Conservation (phyloP, 805 yeast species). For the Metschnikowia matae region DNA sequence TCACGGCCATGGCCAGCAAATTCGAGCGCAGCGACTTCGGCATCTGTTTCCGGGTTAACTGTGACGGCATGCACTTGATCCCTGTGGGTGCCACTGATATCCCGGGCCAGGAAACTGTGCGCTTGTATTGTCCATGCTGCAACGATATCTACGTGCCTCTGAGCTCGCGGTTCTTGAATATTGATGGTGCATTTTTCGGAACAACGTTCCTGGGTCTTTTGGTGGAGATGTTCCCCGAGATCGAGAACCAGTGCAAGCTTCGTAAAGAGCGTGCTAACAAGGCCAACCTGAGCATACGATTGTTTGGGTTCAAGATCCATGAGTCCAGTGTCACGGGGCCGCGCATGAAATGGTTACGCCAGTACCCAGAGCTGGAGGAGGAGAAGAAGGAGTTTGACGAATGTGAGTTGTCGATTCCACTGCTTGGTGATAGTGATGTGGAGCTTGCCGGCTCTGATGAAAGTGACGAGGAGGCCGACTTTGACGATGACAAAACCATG, state of each 20-base stretch:
- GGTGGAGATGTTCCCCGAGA: conserved; percentile 86
- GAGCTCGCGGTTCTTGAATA: conserved; percentile 76
- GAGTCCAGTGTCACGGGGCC: conserved; percentile 78
- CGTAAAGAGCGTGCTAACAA: conserved; percentile 47
- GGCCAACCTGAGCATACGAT: conserved; percentile 61
- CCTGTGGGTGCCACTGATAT: conserved; percentile 91
- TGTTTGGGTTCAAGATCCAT: conserved; percentile 83
- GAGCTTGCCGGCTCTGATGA: conserved; percentile 25
- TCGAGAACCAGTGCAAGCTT: conserved; percentile 68
- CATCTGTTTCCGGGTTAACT: conserved; percentile 81
- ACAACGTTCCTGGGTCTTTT: conserved; percentile 93
- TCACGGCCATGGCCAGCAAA: conserved; percentile 89
- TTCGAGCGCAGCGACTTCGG: conserved; percentile 89
- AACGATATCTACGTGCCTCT: conserved; percentile 86
- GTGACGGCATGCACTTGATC: conserved; percentile 84
- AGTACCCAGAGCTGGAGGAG: conserved; percentile 58
- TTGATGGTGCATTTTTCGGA: conserved; percentile 97
- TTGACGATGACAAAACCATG: conserved; percentile 40
- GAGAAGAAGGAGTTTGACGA: conserved; percentile 59
- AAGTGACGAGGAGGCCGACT: conserved; percentile 23
- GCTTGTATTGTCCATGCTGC: conserved; percentile 93
- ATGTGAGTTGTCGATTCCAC: conserved; percentile 61
- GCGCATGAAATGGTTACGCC: conserved; percentile 94
- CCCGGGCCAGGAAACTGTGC: conserved; percentile 87
- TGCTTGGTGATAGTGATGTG: conserved; percentile 19